A percentile compares a stretch with the other conserved stretches of the same genome.
Evolutionary conservation across 2,329 filamentous ascomycete species (phyloP).

Genomic region (Incumbomyces delicatus): DNA sequence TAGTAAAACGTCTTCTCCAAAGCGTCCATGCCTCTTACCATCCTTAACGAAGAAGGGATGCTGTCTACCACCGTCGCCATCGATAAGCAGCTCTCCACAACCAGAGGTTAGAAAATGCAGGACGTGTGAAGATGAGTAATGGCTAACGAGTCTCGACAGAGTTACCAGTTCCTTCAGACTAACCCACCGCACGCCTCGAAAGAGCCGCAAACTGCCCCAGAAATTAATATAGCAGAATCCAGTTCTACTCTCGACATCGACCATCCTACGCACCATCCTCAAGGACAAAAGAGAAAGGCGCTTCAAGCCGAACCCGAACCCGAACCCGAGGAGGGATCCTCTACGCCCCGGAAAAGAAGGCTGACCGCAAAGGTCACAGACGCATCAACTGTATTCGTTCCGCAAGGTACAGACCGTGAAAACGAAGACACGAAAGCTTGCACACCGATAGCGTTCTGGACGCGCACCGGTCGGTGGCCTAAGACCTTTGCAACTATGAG

Average conservation of each 20-base stretch:
- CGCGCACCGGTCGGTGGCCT: neutral
- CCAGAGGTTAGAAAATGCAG: slow-evolving; percentile 1
- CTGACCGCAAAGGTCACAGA: neutral
- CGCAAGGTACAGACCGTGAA: neutral
- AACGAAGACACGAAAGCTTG: slow-evolving; percentile 1
- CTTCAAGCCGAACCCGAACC: neutral
- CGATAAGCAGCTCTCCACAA: slow-evolving; percentile 5
- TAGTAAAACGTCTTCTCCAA: neutral
- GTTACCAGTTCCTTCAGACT: neutral
- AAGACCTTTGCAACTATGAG: slow-evolving; percentile 2
- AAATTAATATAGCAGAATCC: neutral
- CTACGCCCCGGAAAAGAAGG: neutral
- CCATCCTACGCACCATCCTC: neutral
- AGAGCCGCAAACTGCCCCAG: slow-evolving; percentile 2
- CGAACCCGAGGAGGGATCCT: neutral
- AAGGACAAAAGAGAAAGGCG: slow-evolving; percentile 1
- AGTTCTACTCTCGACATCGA: neutral
- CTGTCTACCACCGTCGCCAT: slow-evolving; percentile 1
- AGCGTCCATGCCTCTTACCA: too few relatives aligned
- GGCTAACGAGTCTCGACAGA: slow-evolving; percentile 1
- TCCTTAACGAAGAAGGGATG: slow-evolving; percentile 2
- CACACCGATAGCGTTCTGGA: neutral
- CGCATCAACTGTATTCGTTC: neutral
- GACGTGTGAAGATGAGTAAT: neutral
- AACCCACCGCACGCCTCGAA: neutral